Evolutionary conservation across 805 yeast genomes (phyloP), one percentile per base, ranked within the genome.

Genomic region (Saccharomycopsis microspora): DNA sequence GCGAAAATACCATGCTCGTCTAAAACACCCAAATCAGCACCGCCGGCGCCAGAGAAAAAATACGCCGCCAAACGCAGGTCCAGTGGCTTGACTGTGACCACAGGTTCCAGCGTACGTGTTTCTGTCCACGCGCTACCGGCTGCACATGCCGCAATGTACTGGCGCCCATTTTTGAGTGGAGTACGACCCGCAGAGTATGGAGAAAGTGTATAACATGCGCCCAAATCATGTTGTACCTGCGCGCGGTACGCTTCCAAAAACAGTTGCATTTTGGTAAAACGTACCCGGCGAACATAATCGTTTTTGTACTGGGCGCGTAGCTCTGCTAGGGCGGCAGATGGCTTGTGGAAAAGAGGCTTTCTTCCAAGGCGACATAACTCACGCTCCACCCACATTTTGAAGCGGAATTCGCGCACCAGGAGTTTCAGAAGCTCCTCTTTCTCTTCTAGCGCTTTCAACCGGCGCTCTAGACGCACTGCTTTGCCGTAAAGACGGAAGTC

Each of bases 101-200:
- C 43, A 4, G 55, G 55, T 6, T 27, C 37, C 5, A 49, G 43
- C 5, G 55, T 52, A n/a, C 50, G 49, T 6, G 53, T 50, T 41
- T 52, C 55, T 10, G 50, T 45, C 55, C 55, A 52, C 3, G 47
- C 53, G 5, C 36, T 38, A 4, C 55, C 55, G 38, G 19, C n/a
- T 27, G 38, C 43, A 35, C 47, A 47, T 27, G 50, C 50, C 3
- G 54, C 45, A 33, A 52, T 41, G 28, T 52, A 52, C 34, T 50
- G 49, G 34, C 55, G 34, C 19, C 55, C 55, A 30, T 31, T n/a
- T 37, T 47, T 37, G 49, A 48, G 50, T 3, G 53, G 53, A 4
- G 50, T 44, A 27, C 39, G 29, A 4, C 51, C 53, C 19, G 53
- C 51, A 30, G 49, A 32, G 32, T 35, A 52, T 5, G 55, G 55